Conservation (phyloP, 1,139 yeast species). For the Protomyces lactucae-debilis region DNA sequence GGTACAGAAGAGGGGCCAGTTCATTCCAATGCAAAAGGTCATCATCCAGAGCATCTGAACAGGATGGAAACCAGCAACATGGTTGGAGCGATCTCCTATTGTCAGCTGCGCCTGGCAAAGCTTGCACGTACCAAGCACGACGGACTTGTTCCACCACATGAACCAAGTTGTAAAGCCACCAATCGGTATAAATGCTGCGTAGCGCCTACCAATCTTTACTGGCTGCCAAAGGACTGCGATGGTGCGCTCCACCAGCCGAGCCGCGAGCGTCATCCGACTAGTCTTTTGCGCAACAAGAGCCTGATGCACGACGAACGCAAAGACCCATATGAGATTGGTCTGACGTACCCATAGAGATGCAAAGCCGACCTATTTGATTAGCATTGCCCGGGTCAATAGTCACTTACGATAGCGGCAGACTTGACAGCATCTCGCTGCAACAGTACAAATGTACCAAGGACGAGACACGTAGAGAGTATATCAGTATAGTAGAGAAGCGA, state of each 20-base stretch:
- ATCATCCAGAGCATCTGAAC: constrained; percentile 80
- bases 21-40: constrained; percentile 59
- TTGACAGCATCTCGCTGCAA: constrained; percentile 14
- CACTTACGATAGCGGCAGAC: constrained; percentile 8
- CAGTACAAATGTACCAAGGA: constrained; percentile 50
- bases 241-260: neutral
- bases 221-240: neutral
- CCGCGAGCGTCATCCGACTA: neutral
- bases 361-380: constrained; percentile 12
- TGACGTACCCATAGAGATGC: constrained; percentile 65
- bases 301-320: constrained; percentile 31
- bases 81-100: constrained; percentile 81
- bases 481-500: constrained; percentile 84
- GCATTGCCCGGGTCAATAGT: neutral
- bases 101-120: neutral
- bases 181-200: constrained; percentile 32
- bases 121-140: constrained; percentile 52
- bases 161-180: constrained; percentile 52
- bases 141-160: constrained; percentile 69
- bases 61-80: constrained; percentile 61
- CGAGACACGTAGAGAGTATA: constrained; percentile 77
- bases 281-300: neutral
- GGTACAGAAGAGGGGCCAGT: constrained; percentile 44
- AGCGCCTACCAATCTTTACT: neutral
- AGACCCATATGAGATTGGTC: constrained; percentile 84